A percentile compares a stretch with the other conserved stretches of the same genome.
Conservation (phyloP, 371 early-diverging fungal genomes). For the Mortierella sp. region DNA sequence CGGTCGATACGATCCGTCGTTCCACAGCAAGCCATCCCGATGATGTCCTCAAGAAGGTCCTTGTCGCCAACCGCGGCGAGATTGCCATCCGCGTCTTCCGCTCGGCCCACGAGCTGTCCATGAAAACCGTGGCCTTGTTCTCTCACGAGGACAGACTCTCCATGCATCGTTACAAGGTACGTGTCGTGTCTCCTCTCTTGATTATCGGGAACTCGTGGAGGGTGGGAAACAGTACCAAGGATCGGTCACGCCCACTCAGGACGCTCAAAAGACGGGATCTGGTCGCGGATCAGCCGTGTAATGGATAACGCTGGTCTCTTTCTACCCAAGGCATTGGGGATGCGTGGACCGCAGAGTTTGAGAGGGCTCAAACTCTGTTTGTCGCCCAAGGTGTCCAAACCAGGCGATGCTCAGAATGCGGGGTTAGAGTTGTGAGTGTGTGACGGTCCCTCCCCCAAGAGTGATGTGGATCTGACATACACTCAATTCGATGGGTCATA, state of each 20-base stretch:
- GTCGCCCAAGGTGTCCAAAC: constrained; percentile 8
- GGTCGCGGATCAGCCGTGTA: not conserved
- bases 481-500: constrained; percentile 10
- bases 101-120: constrained; percentile 91
- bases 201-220: not conserved
- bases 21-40: constrained; percentile 34
- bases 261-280: not conserved
- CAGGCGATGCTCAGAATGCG: constrained; percentile 31
- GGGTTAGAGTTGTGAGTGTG: constrained; percentile 44
- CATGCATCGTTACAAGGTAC: constrained; percentile 93
- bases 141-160: constrained; percentile 90
- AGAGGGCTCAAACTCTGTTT: too few relatives aligned
- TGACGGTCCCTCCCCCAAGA: too few relatives aligned
- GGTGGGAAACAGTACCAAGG: not conserved
- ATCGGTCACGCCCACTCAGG: too few relatives aligned
- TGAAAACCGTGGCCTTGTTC: constrained; percentile 90
- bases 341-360: too few relatives aligned
- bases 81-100: constrained; percentile 94
- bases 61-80: constrained; percentile 81
- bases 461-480: too few relatives aligned
- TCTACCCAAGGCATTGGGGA: too few relatives aligned
- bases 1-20: constrained; percentile 72
- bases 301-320: too few relatives aligned
- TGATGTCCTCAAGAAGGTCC: constrained; percentile 61
- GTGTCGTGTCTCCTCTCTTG: not conserved